Base-by-base conservation (phyloP, 345 rosid species). In the Toxicodendron radicans region DNA sequence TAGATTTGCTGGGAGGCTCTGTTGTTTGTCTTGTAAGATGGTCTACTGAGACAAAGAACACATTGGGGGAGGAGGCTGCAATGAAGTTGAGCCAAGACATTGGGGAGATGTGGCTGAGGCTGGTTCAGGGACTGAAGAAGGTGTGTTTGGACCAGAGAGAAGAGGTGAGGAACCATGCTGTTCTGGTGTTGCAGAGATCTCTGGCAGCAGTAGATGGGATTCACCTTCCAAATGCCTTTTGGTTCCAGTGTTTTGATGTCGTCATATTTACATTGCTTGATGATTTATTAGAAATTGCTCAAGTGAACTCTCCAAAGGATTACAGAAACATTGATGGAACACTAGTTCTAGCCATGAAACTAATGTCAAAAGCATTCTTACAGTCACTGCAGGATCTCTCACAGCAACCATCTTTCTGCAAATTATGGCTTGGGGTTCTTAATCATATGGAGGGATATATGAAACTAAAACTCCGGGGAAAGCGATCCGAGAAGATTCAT, bases 41-140 rank as follows among this genome's bases (percentile, higher is more conserved):
- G 97, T 87, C 88, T 74, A 58, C 70, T 51, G 92, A 89, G 80
- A 84, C 91, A 1, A 85, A 79, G 73, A 80, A 66, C 58, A 73
- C 86, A 0, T 78, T 69, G 32, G 84, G 82, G 54, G 83, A 85
- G 69, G 92, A 85, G 64, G 86, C 79, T 76, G 87, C 89, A 43
- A 16, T 58, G 63, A 85, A 79, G 78, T 79, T 91, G 64, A 78
- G 78, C 66, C 85, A 86, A 70, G 89, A 87, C 79, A 85, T 87
- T 45, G 92, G 90, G 59, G 91, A 91, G 76, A 91, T 89, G 96
- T 91, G 96, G 96, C 66, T 89, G 71, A 86, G 89, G 64, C 83
- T 91, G 58, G 86, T 87, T 64, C 89, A 87, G 71, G 89, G 83
- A 64, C 76, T 91, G 74, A 85, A 80, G 57, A 84, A 80, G 51